phyloP scores from a whole-genome alignment of 2,329 filamentous ascomycete species.

The Keithomyces neogunnii region DNA sequence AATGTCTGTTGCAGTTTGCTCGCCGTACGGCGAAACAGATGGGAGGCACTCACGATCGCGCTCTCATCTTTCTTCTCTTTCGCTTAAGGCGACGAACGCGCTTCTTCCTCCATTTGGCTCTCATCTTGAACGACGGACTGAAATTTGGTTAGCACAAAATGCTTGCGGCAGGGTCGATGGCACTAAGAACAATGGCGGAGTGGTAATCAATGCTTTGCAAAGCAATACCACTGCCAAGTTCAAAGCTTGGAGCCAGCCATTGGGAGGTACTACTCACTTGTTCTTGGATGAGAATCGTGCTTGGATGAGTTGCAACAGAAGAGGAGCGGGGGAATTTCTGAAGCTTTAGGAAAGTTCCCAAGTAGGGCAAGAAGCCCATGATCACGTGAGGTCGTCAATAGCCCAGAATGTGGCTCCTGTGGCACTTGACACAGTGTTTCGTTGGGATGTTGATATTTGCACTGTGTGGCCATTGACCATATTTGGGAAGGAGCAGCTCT shows the following conservation, averaged over 20 bases:
- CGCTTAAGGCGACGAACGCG: constrained; percentile 97
- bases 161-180: neutral
- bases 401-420: neutral
- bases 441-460: neutral
- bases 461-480: neutral
- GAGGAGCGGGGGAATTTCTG: constrained; percentile 18
- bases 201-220: neutral
- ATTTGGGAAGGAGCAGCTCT: neutral
- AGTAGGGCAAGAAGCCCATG: constrained; percentile 28
- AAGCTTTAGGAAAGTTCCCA: constrained; percentile 20
- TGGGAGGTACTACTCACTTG: constrained; percentile 21
- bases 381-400: constrained; percentile 21
- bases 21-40: neutral
- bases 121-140: constrained; percentile 48
- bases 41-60: constrained; percentile 70
- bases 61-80: constrained; percentile 99
- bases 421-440: neutral
- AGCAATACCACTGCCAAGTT: neutral
- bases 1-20: constrained; percentile 7
- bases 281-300: constrained; percentile 38
- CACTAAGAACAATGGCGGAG: neutral
- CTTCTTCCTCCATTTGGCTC: constrained; percentile 99
- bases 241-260: neutral
- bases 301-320: constrained; percentile 31
- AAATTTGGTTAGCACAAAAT: neutral